Evolutionary conservation across 495 filamentous ascomycete genomes (phyloP), one percentile per base, ranked within the genome.

Genomic region (Xylaria telfairii): DNA sequence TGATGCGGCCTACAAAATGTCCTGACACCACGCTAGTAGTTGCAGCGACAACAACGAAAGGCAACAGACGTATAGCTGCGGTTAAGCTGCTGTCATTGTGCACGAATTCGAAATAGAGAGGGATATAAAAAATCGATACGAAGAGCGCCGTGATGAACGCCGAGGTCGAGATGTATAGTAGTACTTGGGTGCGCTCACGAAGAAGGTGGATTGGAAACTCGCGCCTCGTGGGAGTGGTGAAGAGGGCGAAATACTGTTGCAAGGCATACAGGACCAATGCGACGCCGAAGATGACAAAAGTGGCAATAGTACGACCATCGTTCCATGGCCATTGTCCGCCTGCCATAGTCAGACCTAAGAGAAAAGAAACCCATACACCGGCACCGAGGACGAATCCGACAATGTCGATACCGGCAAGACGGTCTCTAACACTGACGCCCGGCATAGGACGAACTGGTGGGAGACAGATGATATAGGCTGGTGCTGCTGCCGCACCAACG

Each of bases 101-200:
- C 3, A 83, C 83, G 73, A 91, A 91, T 69, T 89, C 84, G 77
- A 90, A 91, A 79, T 83, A 89, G 37, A 90, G 73, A 0, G 88
- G 89, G 68, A 85, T 82, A 71, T 80, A 82, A 69, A 83, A 85
- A 62, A 83, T 74, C 2, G 79, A 73, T 41, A 86, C 74, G 71
- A 83, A 82, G 60, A 81, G 67, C 1, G 74, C 67, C 2, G 83
- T 79, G 53, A 74, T 77, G 26, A 72, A 81, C 1, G 80, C 78
- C 0, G 83, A 75, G 9, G 77, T 82, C 54, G 77, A 67, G 21
- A 74, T 54, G 72, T 85, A 87, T 1, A 90, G 78, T 37, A 89
- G 71, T 12, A 87, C 41, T 44, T 83, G 76, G 0, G 79, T 80
- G 0, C 81, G 82, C 26, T 77, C 76, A 5, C 69, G 71, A 34